Evolutionary conservation across 106 monocot species (phyloP).

Genomic region (Allium sativum): DNA sequence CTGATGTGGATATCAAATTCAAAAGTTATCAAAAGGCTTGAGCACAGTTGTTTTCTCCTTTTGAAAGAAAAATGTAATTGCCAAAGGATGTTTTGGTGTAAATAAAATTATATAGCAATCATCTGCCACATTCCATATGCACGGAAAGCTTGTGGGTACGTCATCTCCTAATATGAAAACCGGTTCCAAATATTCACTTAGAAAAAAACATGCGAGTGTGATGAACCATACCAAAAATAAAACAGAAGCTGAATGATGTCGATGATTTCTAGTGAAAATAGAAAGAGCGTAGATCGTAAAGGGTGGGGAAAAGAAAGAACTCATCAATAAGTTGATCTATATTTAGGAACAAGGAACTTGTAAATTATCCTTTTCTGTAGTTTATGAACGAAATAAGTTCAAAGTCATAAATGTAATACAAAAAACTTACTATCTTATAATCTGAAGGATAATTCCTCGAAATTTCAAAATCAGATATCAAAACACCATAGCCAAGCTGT

Average conservation of each 20-base stretch:
- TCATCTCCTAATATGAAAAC: too few relatives aligned
- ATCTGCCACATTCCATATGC: too few relatives aligned
- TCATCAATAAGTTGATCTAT: neutral
- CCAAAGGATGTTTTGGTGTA: too few relatives aligned
- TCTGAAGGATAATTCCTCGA: constrained; percentile 32
- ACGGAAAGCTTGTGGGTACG: too few relatives aligned
- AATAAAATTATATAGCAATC: too few relatives aligned
- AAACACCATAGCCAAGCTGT: constrained; percentile 78
- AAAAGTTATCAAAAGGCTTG: too few relatives aligned
- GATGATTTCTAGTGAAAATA: neutral
- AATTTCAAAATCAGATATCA: constrained; percentile 71
- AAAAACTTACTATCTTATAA: constrained; percentile 66
- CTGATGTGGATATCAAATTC: too few relatives aligned
- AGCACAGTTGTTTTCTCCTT: too few relatives aligned
- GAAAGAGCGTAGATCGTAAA: neutral
- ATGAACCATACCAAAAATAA: neutral
- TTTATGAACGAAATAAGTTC: neutral
- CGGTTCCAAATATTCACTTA: too few relatives aligned
- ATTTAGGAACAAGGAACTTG: neutral
- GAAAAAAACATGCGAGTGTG: too few relatives aligned
- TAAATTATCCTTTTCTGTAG: neutral
- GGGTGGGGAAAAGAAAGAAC: neutral
- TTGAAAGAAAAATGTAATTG: too few relatives aligned
- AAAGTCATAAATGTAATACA: neutral
- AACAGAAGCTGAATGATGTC: neutral